phyloP scores from a whole-genome alignment of 305 asterid genomes.

The Nicotiana rustica region DNA sequence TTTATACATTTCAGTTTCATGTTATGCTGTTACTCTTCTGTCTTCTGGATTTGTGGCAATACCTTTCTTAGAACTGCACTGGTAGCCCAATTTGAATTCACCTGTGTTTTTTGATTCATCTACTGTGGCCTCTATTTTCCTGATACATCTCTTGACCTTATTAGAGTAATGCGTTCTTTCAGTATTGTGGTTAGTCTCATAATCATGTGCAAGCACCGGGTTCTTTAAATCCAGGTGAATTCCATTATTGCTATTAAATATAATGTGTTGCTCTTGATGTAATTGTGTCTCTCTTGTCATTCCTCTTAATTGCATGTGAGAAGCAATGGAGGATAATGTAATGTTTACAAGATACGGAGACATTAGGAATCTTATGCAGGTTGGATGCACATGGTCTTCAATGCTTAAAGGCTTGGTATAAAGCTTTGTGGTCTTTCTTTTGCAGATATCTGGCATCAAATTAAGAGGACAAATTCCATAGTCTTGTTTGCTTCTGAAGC shows the following conservation, averaged over 20 bases:
- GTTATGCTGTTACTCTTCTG: neutral
- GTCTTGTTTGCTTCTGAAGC: too few species aligned
- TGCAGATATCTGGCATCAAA: neutral
- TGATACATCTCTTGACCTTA: too few species aligned
- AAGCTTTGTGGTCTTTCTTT: neutral
- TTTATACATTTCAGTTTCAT: constrained; percentile 8
- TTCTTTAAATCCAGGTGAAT: too few species aligned
- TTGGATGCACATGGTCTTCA: neutral
- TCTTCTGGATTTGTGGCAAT: constrained; percentile 6
- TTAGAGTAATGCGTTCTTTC: too few species aligned
- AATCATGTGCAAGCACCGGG: too few species aligned
- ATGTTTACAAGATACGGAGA: neutral
- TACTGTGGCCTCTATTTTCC: too few species aligned
- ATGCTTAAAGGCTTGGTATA: neutral
- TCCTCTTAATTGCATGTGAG: neutral
- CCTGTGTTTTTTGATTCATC: neutral
- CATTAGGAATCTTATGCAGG: neutral
- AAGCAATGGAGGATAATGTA: neutral
- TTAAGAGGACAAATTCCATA: neutral
- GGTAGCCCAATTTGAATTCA: neutral
- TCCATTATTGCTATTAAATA: too few species aligned
- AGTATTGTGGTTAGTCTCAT: too few species aligned
- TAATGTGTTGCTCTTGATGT: too few species aligned
- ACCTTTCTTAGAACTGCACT: neutral
- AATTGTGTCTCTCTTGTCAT: neutral